Evolutionary conservation across 2,329 filamentous ascomycete genomes (phyloP), one percentile per base, ranked within the genome.

Genomic region (Diaporthe sp.): DNA sequence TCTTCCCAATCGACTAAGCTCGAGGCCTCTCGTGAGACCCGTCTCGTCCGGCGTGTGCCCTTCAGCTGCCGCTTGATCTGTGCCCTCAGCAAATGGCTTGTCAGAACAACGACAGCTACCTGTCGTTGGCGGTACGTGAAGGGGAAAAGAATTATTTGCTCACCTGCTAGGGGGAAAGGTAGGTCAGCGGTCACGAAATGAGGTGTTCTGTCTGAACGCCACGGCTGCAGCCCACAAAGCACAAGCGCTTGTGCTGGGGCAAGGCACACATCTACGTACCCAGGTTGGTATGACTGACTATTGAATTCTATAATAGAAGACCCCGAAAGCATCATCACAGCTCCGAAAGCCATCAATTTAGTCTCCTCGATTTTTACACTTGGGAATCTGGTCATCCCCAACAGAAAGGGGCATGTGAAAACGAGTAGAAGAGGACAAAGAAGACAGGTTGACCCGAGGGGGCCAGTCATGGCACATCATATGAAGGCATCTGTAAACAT

Each of bases 281-380:
- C 12, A 5, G 58, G 34, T 44, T 44, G 42, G 31, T 39, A 68
- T 68, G 44, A 51, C 44, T 28, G 65, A 53, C 46, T 68, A 68
- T 53, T 53, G 62, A 53, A 53, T 25, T n/a, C 62, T 28, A 28
- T 37, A 37, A 42, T 39, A 25, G 12, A 37, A 65, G 2, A 37
- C 9, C 31, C 22, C 17, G 31, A 13, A 39, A 25, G 46, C 13
- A 39, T n/a, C 12, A 39, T 17, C 34, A 39, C 22, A 31, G 58
- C 15, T 7, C 31, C 28, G 31, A 13, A 46, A 53, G 12, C 46
- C 65, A 37, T 25, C 28, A 34, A n/a, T 51, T 19, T 28, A 22
- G 65, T 19, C n/a, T 12, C 31, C 19, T 37, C 2, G 3, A 17
- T 13, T 53, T 53, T 19, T 25, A 28, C 22, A 28, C 46, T 39